These are phyloP conservation scores for Colletotrichum chlorophyti DNA, from an alignment of 2,329 filamentous ascomycete species.

Conservation along the genomic window DNA sequence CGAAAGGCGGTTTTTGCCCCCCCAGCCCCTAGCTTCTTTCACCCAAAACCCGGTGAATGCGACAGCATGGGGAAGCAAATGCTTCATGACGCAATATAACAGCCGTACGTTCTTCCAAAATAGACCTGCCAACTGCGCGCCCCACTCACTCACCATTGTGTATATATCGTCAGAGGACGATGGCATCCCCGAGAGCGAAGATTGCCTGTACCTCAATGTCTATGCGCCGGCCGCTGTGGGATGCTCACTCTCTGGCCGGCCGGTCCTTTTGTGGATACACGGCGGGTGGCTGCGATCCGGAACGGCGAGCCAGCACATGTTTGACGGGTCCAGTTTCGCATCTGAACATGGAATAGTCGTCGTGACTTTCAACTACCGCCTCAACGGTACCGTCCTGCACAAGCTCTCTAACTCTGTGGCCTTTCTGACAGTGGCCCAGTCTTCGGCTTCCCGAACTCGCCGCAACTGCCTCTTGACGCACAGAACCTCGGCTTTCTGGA, in stretches of 20 bases:
- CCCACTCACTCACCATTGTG: background rate
- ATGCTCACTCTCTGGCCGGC: constrained; percentile 13
- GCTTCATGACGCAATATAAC: background rate
- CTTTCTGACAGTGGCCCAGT: background rate
- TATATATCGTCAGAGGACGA: background rate
- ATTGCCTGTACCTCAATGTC: constrained; percentile 43
- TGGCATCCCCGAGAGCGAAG: constrained; percentile 35
- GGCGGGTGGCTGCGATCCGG: constrained; percentile 22
- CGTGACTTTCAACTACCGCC: constrained; percentile 18
- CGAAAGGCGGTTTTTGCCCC: constrained; percentile 1
- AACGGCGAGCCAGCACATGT: constrained; percentile 8
- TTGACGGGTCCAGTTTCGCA: constrained; percentile 16
- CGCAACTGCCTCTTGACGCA: background rate
- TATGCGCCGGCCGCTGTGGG: constrained; percentile 32
- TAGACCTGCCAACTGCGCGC: no score
- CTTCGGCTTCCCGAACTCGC: constrained; percentile 15
- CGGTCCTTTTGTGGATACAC: constrained; percentile 28
- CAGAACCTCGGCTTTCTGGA: constrained; percentile 62
- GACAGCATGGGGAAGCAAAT: constrained; percentile 1
- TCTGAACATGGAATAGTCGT: constrained; percentile 10
- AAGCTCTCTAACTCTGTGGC: no score
- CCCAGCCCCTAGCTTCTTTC: background rate
- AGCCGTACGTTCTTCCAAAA: background rate
- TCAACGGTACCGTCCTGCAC: constrained; percentile 1
- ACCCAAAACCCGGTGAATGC: background rate